phyloP scores from a whole-genome alignment of 331 rosid genomes.

The Pyracantha coccinea region DNA sequence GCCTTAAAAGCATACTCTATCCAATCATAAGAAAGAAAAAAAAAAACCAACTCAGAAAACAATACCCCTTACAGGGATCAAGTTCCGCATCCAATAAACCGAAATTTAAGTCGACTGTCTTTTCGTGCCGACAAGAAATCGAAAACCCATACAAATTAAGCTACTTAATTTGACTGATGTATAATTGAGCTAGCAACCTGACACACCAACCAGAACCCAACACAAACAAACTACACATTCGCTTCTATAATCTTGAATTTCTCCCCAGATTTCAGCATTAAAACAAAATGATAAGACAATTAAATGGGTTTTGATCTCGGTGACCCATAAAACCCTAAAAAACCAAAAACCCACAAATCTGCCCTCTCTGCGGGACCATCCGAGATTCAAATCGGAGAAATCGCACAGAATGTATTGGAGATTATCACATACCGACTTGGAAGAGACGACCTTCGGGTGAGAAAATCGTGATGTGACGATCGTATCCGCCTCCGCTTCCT shows the following conservation, averaged over 20 bases:
- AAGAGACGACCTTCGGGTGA: conserved; percentile 96
- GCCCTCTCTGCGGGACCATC: background rate
- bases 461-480: conserved; percentile 97
- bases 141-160: background rate
- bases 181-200: background rate
- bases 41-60: conserved; percentile 9
- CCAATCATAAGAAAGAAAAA: too few relatives aligned
- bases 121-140: background rate
- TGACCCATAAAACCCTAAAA: background rate
- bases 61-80: background rate
- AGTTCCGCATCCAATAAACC: background rate
- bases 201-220: background rate
- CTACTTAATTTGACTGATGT: background rate
- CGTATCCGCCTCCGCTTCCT: conserved; percentile 98
- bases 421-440: conserved; percentile 71
- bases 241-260: background rate
- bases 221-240: background rate
- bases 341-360: background rate
- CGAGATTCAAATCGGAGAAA: background rate
- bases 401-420: background rate
- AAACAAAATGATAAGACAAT: background rate
- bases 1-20: conserved; percentile 98
- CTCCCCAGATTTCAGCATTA: background rate
- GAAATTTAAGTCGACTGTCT: background rate
- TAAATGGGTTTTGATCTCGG: background rate